These are phyloP conservation scores for Skeletonema tropicum DNA, from an alignment of 108 stramenopile species.

Conservation along the genomic window DNA sequence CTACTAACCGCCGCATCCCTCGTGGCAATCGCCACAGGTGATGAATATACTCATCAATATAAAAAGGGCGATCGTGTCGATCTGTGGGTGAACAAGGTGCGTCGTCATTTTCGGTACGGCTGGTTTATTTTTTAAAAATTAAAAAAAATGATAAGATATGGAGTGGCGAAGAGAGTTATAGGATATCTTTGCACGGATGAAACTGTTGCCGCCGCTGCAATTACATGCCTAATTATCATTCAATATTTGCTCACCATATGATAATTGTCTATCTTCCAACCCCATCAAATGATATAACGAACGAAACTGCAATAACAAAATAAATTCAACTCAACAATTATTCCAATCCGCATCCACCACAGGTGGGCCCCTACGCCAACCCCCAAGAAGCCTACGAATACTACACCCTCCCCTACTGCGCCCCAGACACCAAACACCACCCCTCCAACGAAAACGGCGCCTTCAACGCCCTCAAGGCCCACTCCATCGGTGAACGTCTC, in stretches of 20 bases:
- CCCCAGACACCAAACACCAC: slow-evolving; percentile 89
- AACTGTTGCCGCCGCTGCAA: too few species aligned
- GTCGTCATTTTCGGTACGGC: slow-evolving; percentile 23
- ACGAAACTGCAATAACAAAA: background rate
- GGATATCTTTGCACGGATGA: too few species aligned
- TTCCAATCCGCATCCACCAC: background rate
- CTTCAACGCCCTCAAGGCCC: slow-evolving; percentile 85
- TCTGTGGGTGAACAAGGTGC: slow-evolving; percentile 95
- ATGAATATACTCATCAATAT: slow-evolving; percentile 71
- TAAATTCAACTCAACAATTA: background rate
- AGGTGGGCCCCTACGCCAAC: slow-evolving; percentile 98
- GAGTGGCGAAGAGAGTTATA: too few species aligned
- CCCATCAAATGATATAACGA: too few species aligned
- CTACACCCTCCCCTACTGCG: slow-evolving; percentile 97
- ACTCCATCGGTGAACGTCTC: slow-evolving; percentile 77
- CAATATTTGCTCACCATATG: background rate
- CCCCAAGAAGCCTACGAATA: slow-evolving; percentile 99
- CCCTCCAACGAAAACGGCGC: slow-evolving; percentile 62
- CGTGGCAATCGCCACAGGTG: slow-evolving; percentile 18
- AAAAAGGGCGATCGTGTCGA: slow-evolving; percentile 85
- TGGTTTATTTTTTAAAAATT: background rate
- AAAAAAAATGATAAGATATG: too few species aligned
- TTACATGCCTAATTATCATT: background rate
- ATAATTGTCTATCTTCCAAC: too few species aligned
- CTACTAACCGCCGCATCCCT: slow-evolving; percentile 1